phyloP scores from a whole-genome alignment of 352 stramenopile genomes.

The Pilasporangium apinafurcum region DNA sequence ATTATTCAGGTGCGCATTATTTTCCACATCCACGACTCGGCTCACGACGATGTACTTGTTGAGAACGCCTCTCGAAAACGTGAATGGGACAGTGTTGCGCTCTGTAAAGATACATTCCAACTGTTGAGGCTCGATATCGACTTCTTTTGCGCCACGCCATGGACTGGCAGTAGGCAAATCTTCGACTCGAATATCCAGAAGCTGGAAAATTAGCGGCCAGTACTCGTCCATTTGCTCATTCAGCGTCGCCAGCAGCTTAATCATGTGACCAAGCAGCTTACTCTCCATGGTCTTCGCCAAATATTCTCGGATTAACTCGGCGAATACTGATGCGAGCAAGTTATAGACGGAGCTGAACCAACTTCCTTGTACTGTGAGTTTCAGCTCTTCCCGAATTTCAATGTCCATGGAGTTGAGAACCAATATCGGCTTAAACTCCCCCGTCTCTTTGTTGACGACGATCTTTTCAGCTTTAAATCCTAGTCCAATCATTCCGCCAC shows the following conservation, averaged over 20 bases:
- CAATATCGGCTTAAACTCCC: slow-evolving; percentile 63
- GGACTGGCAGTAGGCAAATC: slow-evolving; percentile 68
- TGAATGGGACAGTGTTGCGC: slow-evolving; percentile 44
- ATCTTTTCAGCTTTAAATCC: slow-evolving; percentile 81
- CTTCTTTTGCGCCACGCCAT: slow-evolving; percentile 69
- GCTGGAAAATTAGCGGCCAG: slow-evolving; percentile 78
- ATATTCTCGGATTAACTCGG: slow-evolving; percentile 75
- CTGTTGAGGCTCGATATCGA: slow-evolving; percentile 67
- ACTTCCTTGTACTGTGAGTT: slow-evolving; percentile 73
- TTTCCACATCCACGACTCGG: slow-evolving; percentile 34
- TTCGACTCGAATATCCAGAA: slow-evolving; percentile 73
- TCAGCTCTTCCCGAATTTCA: slow-evolving; percentile 78
- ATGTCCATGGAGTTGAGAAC: slow-evolving; percentile 81
- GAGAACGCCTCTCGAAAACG: slow-evolving; percentile 61
- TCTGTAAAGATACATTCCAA: slow-evolving; percentile 55
- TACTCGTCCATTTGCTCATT: slow-evolving; percentile 85
- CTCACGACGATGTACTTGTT: slow-evolving; percentile 67
- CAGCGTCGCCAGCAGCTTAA: slow-evolving; percentile 72
- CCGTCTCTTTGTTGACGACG: slow-evolving; percentile 42
- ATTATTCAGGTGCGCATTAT: slow-evolving; percentile 2
- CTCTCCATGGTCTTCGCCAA: slow-evolving; percentile 80
- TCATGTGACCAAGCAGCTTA: slow-evolving; percentile 78
- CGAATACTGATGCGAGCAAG: slow-evolving; percentile 68
- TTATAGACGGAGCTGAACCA: slow-evolving; percentile 88
- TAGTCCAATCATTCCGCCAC: slow-evolving; percentile 64